These are phyloP conservation scores for Pythium guiyangense DNA, from an alignment of 352 stramenopile species.

Conservation along the genomic window DNA sequence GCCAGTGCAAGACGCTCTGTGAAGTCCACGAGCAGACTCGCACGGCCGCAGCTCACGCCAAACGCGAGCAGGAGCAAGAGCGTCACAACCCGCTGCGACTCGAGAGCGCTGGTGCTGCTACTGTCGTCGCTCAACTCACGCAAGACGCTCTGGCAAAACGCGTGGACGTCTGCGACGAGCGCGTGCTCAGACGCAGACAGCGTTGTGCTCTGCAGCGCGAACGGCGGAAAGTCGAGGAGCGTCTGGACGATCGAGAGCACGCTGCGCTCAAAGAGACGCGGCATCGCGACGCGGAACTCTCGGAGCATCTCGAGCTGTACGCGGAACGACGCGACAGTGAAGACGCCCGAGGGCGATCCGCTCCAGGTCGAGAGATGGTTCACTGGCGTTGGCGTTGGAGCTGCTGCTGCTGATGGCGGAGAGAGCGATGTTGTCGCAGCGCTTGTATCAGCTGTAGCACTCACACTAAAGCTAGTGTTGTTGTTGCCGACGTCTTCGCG, in stretches of 20 bases:
- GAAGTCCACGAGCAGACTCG: conserved; percentile 52
- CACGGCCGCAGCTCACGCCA: conserved; percentile 48
- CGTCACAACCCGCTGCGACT: conserved; percentile 25
- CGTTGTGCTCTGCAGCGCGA: conserved; percentile 28
- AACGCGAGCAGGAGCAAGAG: conserved; percentile 50
- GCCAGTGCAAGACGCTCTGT: conserved; percentile 20
- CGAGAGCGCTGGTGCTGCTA: neutral
- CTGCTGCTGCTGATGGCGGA: neutral
- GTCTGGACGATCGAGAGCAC: conserved; percentile 46
- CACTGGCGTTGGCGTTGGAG: neutral
- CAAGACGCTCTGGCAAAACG: conserved; percentile 45
- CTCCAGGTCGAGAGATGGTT: conserved; percentile 12
- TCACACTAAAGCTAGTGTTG: neutral
- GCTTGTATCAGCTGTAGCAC: neutral
- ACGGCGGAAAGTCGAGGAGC: conserved; percentile 51
- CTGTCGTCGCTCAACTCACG: conserved; percentile 6
- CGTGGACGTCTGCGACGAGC: conserved; percentile 35
- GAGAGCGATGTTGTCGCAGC: neutral
- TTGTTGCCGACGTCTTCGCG: neutral
- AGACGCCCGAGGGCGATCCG: conserved; percentile 30
- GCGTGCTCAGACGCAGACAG: conserved; percentile 24
- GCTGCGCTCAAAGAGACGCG: conserved; percentile 48
- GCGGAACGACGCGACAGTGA: conserved; percentile 47
- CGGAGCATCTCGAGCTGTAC: conserved; percentile 69
- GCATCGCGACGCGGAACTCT: conserved; percentile 35